phyloP scores from a whole-genome alignment of 352 stramenopile species.

The Peronospora tabacina region DNA sequence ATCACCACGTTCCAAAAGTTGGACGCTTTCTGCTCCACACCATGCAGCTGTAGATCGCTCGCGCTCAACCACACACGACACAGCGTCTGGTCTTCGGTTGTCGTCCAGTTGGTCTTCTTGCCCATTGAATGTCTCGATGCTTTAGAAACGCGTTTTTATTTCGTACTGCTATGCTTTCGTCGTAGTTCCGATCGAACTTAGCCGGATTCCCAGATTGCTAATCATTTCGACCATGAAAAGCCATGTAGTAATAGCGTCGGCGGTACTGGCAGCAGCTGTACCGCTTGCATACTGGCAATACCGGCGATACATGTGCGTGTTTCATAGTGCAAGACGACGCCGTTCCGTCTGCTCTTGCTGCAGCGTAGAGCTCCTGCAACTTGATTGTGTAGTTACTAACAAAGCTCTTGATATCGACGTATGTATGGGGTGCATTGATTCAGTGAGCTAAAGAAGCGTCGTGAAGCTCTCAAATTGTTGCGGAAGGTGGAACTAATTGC shows the following conservation, averaged over 20 bases:
- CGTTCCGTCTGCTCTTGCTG: not conserved
- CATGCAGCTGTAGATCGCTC: slow-evolving; percentile 39
- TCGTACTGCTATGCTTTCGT: slow-evolving; percentile 12
- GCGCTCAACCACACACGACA: slow-evolving; percentile 63
- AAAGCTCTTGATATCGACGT: slow-evolving; percentile 3
- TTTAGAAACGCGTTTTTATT: slow-evolving; percentile 43
- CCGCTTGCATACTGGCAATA: slow-evolving; percentile 40
- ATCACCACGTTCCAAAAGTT: slow-evolving; percentile 64
- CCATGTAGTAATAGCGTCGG: slow-evolving; percentile 7
- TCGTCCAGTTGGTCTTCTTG: slow-evolving; percentile 77
- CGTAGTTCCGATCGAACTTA: slow-evolving; percentile 4
- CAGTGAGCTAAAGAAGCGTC: slow-evolving; percentile 24
- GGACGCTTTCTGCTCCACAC: slow-evolving; percentile 37
- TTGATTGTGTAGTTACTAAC: slow-evolving; percentile 6
- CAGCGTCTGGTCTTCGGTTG: slow-evolving; percentile 53
- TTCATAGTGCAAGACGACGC: not conserved
- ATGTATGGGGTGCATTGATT: slow-evolving; percentile 6
- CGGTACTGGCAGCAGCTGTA: slow-evolving; percentile 24
- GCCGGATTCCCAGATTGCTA: not conserved
- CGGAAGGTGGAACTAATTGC: slow-evolving; percentile 68
- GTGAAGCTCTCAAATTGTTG: slow-evolving; percentile 56
- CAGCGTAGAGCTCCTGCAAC: not conserved
- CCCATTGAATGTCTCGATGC: slow-evolving; percentile 34
- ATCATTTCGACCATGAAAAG: slow-evolving; percentile 9
- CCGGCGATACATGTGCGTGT: slow-evolving; percentile 21